Base-by-base conservation (phyloP, 805 yeast species). In the Danielia oregonensis region DNA sequence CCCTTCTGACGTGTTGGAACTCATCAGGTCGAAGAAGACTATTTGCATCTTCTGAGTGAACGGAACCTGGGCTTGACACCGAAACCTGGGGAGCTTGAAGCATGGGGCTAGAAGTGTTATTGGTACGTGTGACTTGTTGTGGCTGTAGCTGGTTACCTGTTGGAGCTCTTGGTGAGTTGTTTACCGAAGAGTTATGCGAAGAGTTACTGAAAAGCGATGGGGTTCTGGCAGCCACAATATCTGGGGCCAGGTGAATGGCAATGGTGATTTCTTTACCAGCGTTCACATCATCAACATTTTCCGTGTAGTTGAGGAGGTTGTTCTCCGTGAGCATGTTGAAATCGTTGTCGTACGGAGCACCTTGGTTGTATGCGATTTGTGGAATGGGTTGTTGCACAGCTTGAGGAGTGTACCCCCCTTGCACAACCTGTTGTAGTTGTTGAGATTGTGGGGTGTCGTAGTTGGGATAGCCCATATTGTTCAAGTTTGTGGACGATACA, bases 131-230 rank as follows among this genome's bases (percentile, higher is more conserved):
- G 22, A 6, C 22, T 9, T 36, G 35, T 11, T 37, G 36, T 13
- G 32, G 44, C 29, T 26, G 44, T 3, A 37, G 32, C 15, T 17
- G 33, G 17, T 33, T 33, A n/a, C 38, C 36, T 13, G 29, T 7
- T 27, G 35, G 33, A 9, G 26, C 35, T 2, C 42, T 65, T 49
- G 68, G 68, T 0, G 73, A 55, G 27, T 68, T 61, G 30, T 37
- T 40, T 13, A 37, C 40, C 0, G 60, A 53, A 1, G 66, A 60
- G 40, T 57, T 59, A 21, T 57, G 61, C 15, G 66, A 59, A 1
- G 82, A 72, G 39, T 72, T 68, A 31, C 76, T 68, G 52, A 78
- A 78, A 11, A 78, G 54, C 0, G 82, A 76, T 0, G 82, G 82
- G 0, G 81, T 76, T 26, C 57, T 61, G 4, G 69, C 70, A 2